These are phyloP conservation scores for Ramularia endophylla DNA, from an alignment of 2,329 filamentous ascomycete species.

Conservation along the genomic window DNA sequence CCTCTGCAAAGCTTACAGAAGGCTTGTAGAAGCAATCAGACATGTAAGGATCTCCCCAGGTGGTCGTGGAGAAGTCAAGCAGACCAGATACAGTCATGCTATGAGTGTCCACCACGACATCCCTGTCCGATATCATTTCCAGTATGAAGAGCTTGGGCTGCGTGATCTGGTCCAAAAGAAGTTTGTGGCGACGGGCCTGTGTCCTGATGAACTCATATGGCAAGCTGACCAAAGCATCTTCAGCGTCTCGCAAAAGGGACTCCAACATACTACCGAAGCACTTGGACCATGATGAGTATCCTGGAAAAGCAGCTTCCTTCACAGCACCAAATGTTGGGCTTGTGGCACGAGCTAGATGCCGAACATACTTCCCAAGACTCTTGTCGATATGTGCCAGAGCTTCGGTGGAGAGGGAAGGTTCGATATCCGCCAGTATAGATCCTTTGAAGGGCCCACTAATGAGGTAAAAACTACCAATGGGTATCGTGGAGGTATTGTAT, in stretches of 20 bases:
- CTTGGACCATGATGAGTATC: constrained; percentile 47
- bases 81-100: constrained; percentile 42
- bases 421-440: constrained; percentile 22
- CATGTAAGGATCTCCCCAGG: constrained; percentile 54
- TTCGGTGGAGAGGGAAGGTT: constrained; percentile 28
- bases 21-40: constrained; percentile 43
- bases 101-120: constrained; percentile 47
- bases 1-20: constrained; percentile 38
- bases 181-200: constrained; percentile 40
- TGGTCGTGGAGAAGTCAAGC: constrained; percentile 47
- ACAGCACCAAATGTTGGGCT: constrained; percentile 45
- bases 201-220: constrained; percentile 51
- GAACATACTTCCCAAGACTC: constrained; percentile 36
- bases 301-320: constrained; percentile 28
- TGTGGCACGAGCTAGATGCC: constrained; percentile 40
- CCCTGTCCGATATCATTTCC: constrained; percentile 43
- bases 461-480: constrained; percentile 23
- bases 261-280: constrained; percentile 50
- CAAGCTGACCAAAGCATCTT: constrained; percentile 53
- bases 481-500: constrained; percentile 19
- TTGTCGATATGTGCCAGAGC: constrained; percentile 36
- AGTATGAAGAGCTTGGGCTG: constrained; percentile 48
- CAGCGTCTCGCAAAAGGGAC: constrained; percentile 49
- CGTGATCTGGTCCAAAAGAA: constrained; percentile 45
- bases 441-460: constrained; percentile 27